Evolutionary conservation across 306 rosid species (phyloP).

Genomic region (Vachellia collinsii): DNA sequence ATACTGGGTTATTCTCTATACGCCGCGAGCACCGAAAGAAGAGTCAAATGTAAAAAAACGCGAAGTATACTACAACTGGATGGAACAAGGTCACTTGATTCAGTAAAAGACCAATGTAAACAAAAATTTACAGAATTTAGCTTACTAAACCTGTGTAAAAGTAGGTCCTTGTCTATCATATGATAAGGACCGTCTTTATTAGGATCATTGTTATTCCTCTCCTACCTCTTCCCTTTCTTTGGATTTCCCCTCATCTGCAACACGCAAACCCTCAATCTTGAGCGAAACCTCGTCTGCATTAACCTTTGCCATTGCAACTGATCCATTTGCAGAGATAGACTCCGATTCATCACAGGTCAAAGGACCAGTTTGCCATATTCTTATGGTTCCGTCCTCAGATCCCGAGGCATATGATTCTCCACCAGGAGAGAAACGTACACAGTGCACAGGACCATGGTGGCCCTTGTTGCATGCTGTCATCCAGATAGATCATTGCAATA

Average conservation of each 20-base stretch:
- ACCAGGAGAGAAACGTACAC: conserved; percentile 94
- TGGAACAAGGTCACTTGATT: conserved; percentile 39
- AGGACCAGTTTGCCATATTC: conserved; percentile 98
- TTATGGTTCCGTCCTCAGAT: conserved; percentile 97
- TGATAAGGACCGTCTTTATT: conserved; percentile 24
- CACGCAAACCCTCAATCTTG: conserved; percentile 84
- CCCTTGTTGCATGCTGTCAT: conserved; percentile 97
- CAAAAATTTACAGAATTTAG: conserved; percentile 54
- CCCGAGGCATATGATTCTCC: conserved; percentile 99
- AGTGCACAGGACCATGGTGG: conserved; percentile 99
- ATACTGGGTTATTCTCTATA: conserved; percentile 24
- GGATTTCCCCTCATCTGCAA: conserved; percentile 66
- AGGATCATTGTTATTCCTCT: conserved; percentile 46
- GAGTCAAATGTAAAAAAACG: conserved; percentile 26
- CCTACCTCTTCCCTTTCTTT: conserved; percentile 68
- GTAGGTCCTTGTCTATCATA: conserved; percentile 36
- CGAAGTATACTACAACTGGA: conserved; percentile 32
- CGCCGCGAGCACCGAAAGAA: conserved; percentile 22
- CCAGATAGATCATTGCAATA: conserved; percentile 30
- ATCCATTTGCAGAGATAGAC: conserved; percentile 55
- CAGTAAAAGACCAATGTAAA: conserved; percentile 39
- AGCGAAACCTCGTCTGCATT: conserved; percentile 69
- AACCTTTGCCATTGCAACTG: conserved; percentile 60
- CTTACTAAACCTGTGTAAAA: conserved; percentile 38
- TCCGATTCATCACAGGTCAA: conserved; percentile 65